Percentiles rank a stretch among this genome's conserved stretches.
phyloP scores from a whole-genome alignment of 2,329 filamentous ascomycete genomes.

The Aspergillus unguis region DNA sequence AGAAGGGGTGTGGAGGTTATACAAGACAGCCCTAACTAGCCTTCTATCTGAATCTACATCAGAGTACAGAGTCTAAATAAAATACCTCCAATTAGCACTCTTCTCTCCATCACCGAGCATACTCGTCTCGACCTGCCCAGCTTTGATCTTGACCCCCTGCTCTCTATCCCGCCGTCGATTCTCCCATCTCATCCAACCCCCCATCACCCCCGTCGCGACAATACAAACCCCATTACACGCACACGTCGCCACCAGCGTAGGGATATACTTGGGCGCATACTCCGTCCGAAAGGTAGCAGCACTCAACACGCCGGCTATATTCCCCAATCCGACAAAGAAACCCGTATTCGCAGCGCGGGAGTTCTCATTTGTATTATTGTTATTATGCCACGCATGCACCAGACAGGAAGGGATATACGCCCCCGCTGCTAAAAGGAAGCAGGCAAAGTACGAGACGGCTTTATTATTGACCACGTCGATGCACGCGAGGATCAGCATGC shows the following conservation, averaged over 20 bases:
- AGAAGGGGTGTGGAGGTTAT: not conserved
- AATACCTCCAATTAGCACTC: constrained; percentile 36
- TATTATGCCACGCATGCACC: constrained; percentile 53
- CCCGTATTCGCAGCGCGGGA: constrained; percentile 49
- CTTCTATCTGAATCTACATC: too few relatives aligned
- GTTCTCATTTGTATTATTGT: constrained; percentile 53
- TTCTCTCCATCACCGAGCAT: constrained; percentile 39
- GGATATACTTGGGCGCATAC: constrained; percentile 49
- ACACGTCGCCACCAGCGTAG: constrained; percentile 46
- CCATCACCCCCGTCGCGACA: constrained; percentile 36
- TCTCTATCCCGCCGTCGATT: constrained; percentile 41
- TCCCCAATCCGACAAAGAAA: constrained; percentile 48
- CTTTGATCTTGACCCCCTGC: constrained; percentile 34
- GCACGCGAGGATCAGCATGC: constrained; percentile 45
- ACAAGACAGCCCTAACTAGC: not conserved
- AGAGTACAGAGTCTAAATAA: constrained; percentile 11
- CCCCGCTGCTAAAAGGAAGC: constrained; percentile 45
- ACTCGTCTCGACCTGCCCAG: constrained; percentile 41
- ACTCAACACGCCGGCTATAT: constrained; percentile 48
- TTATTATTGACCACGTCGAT: constrained; percentile 44
- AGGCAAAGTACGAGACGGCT: constrained; percentile 50
- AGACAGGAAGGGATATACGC: constrained; percentile 49
- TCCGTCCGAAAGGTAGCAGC: constrained; percentile 46
- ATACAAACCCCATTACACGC: constrained; percentile 46
- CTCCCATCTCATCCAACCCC: constrained; percentile 47